Evolutionary conservation across 1,284 basidiomycete species (phyloP).

Genomic region (Melampsora americana): DNA sequence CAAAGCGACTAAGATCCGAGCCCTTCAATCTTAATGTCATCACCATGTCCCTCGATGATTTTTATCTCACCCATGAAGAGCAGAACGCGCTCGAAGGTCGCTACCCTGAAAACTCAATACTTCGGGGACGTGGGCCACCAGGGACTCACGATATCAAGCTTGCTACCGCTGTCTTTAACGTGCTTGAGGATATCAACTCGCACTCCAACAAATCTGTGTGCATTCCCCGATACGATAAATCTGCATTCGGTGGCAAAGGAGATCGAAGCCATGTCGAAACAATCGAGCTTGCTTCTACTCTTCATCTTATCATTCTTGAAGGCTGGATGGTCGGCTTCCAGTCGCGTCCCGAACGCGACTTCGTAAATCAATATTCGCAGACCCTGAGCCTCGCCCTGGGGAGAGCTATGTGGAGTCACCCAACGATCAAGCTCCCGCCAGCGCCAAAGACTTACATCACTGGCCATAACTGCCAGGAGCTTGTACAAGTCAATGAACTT

Average conservation of each 20-base stretch:
- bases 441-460: neutral
- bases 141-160: constrained; percentile 53
- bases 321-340: constrained; percentile 42
- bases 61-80: constrained; percentile 22
- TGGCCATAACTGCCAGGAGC: neutral
- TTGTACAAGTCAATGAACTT: constrained; percentile 21
- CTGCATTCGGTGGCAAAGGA: constrained; percentile 12
- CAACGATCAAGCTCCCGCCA: neutral
- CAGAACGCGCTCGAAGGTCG: constrained; percentile 20
- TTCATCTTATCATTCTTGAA: constrained; percentile 38
- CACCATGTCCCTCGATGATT: constrained; percentile 33
- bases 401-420: neutral
- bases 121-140: constrained; percentile 53
- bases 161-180: neutral
- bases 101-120: constrained; percentile 51
- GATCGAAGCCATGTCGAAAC: constrained; percentile 10
- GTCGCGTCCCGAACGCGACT: neutral
- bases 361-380: constrained; percentile 6
- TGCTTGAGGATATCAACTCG: constrained; percentile 23
- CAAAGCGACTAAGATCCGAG: neutral
- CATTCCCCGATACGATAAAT: constrained; percentile 38
- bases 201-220: neutral
- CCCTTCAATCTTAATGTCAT: neutral
- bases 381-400: neutral
- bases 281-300: neutral